Conservation (phyloP, 805 yeast genomes). For the Saccharomycopsis microspora region DNA sequence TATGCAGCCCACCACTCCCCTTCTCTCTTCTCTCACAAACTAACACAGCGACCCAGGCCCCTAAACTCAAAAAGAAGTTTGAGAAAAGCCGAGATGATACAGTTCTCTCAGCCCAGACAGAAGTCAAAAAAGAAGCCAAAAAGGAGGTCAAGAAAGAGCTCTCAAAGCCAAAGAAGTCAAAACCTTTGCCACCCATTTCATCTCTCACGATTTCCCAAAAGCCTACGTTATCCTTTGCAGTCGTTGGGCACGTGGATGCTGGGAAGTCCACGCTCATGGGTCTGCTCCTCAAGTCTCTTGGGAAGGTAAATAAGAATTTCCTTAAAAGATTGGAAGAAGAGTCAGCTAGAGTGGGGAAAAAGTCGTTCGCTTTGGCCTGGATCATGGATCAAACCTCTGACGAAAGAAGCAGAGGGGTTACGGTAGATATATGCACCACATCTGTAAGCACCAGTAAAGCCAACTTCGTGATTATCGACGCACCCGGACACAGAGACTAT, state of each 20-base stretch:
- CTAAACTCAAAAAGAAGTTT: slow-evolving; percentile 37
- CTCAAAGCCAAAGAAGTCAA: slow-evolving; percentile 32
- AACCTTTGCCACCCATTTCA: slow-evolving; percentile 27
- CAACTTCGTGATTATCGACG: slow-evolving; percentile 63
- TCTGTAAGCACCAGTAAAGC: slow-evolving; percentile 44
- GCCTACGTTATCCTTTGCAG: slow-evolving; percentile 61
- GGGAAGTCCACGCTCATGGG: slow-evolving; percentile 80
- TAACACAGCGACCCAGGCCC: too few relatives aligned
- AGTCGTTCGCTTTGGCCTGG: slow-evolving; percentile 80
- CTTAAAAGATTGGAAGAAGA: slow-evolving; percentile 54
- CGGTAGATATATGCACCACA: slow-evolving; percentile 66
- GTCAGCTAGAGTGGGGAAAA: slow-evolving; percentile 57
- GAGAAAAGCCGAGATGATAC: slow-evolving; percentile 66
- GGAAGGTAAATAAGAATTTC: slow-evolving; percentile 54
- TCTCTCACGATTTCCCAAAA: slow-evolving; percentile 27
- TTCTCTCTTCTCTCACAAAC: too few relatives aligned
- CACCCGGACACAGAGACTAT: slow-evolving; percentile 77
- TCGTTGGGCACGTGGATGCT: slow-evolving; percentile 80
- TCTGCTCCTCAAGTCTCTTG: slow-evolving; percentile 52
- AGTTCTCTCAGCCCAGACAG: slow-evolving; percentile 10
- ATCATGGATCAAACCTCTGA: slow-evolving; percentile 72
- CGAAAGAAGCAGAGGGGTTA: slow-evolving; percentile 67
- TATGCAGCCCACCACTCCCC: too few relatives aligned
- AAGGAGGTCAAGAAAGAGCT: slow-evolving; percentile 15
- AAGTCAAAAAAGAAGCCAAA: not conserved